These are phyloP conservation scores for Thelonectria rubi DNA, from an alignment of 2,329 filamentous ascomycete genomes.

Conservation along the genomic window DNA sequence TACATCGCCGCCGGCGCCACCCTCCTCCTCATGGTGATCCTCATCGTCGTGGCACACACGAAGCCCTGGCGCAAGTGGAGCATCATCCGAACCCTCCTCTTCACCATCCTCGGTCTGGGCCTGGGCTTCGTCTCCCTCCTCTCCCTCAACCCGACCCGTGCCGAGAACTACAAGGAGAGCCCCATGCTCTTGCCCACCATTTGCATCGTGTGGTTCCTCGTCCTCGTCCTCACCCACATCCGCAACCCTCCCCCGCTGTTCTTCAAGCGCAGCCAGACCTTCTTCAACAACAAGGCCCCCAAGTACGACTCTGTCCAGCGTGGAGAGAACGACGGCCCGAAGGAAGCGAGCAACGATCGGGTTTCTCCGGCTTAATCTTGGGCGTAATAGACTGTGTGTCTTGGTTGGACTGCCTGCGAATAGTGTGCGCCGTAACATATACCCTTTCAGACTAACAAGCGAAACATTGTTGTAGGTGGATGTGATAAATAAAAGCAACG, in stretches of 20 bases:
- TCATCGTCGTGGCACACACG: conserved; percentile 45
- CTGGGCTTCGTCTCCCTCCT: conserved; percentile 43
- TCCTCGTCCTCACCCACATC: conserved; percentile 48
- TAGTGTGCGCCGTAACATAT: background rate
- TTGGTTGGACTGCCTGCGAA: background rate
- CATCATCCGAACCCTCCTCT: conserved; percentile 43
- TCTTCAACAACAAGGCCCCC: conserved; percentile 27
- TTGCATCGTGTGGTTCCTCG: conserved; percentile 46
- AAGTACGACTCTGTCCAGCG: conserved; percentile 28
- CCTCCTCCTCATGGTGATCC: conserved; percentile 45
- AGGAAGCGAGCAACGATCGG: background rate
- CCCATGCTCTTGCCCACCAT: conserved; percentile 48
- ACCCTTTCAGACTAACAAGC: conserved; percentile 2
- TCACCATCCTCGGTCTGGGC: conserved; percentile 43
- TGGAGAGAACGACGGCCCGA: conserved; percentile 19
- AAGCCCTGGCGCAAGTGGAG: conserved; percentile 46
- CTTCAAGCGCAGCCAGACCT: conserved; percentile 30
- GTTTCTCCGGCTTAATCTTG: conserved; percentile 3
- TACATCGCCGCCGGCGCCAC: conserved; percentile 47
- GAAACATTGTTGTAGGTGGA: conserved; percentile 5
- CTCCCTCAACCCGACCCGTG: conserved; percentile 30
- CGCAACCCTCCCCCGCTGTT: conserved; percentile 39
- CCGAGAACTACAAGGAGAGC: conserved; percentile 37
- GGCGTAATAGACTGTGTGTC: background rate
- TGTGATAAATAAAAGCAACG: conserved; percentile 6